Evolutionary conservation across 2,329 filamentous ascomycete genomes (phyloP).

Genomic region (Fusarium sp.): DNA sequence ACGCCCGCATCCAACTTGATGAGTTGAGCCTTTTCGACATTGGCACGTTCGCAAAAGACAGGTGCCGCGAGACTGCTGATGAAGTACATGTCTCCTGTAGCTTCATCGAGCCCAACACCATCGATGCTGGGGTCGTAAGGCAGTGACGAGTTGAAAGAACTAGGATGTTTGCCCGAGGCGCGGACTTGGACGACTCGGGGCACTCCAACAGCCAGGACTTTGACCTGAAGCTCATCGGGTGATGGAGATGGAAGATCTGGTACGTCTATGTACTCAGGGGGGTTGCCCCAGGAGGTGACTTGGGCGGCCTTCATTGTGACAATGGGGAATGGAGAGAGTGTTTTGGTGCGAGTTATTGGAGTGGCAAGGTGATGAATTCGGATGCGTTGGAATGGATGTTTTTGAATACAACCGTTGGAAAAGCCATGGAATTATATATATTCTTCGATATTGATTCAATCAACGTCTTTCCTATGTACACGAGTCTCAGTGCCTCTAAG

Average conservation of each 20-base stretch:
- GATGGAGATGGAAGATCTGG: background rate
- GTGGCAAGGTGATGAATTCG: background rate
- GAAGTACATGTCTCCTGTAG: slow-evolving; percentile 17
- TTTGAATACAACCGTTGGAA: background rate
- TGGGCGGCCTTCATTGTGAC: background rate
- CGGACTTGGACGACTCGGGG: background rate
- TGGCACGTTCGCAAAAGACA: slow-evolving; percentile 11
- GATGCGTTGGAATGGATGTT: background rate
- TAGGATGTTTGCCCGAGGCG: background rate
- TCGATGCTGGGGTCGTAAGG: slow-evolving; percentile 21
- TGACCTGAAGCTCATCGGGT: background rate
- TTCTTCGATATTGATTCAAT: background rate
- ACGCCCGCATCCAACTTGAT: slow-evolving; percentile 4
- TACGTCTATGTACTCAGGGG: background rate
- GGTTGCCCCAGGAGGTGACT: background rate
- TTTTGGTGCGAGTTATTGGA: background rate
- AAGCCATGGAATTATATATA: background rate
- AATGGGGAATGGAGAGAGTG: background rate
- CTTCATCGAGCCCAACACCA: slow-evolving; percentile 14
- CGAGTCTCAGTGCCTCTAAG: background rate
- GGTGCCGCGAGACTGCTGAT: slow-evolving; percentile 1
- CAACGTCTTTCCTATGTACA: background rate
- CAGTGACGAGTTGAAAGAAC: background rate
- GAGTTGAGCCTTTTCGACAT: slow-evolving; percentile 5
- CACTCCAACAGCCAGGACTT: background rate